phyloP scores from a whole-genome alignment of 2,329 filamentous ascomycete genomes.

The Claviceps arundinis region DNA sequence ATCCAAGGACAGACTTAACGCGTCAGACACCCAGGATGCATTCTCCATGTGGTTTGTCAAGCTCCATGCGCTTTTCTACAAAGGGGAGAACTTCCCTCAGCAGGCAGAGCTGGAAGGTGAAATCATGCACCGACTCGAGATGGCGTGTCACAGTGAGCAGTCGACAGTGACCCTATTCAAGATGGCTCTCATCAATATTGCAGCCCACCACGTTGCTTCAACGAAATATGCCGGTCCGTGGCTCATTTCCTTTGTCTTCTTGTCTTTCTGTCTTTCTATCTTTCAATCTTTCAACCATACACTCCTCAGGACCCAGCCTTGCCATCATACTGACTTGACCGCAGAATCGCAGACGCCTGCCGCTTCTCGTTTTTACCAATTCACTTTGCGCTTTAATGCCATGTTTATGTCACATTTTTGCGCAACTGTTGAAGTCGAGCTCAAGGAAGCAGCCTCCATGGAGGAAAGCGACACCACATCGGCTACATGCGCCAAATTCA shows the following conservation, averaged over 20 bases:
- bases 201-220: slow-evolving; percentile 60
- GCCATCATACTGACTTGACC: neutral
- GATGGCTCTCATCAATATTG: slow-evolving; percentile 74
- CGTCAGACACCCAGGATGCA: slow-evolving; percentile 45
- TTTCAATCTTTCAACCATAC: no score
- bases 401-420: slow-evolving; percentile 63
- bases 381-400: slow-evolving; percentile 64
- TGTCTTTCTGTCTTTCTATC: no score
- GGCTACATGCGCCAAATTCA: slow-evolving; percentile 14
- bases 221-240: slow-evolving; percentile 21
- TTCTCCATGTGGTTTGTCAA: slow-evolving; percentile 73
- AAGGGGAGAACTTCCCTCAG: slow-evolving; percentile 58
- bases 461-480: slow-evolving; percentile 11
- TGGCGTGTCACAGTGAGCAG: slow-evolving; percentile 56
- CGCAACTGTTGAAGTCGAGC: slow-evolving; percentile 54
- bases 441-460: slow-evolving; percentile 26
- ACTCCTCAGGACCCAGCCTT: no score
- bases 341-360: slow-evolving; percentile 33
- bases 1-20: slow-evolving; percentile 20
- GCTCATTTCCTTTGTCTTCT: neutral
- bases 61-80: slow-evolving; percentile 74
- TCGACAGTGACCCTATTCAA: slow-evolving; percentile 57
- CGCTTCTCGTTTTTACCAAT: slow-evolving; percentile 40
- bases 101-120: slow-evolving; percentile 76
- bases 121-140: slow-evolving; percentile 63